These are phyloP conservation scores for Candida yuanshanica DNA, from an alignment of 805 yeast genomes.

Conservation along the genomic window DNA sequence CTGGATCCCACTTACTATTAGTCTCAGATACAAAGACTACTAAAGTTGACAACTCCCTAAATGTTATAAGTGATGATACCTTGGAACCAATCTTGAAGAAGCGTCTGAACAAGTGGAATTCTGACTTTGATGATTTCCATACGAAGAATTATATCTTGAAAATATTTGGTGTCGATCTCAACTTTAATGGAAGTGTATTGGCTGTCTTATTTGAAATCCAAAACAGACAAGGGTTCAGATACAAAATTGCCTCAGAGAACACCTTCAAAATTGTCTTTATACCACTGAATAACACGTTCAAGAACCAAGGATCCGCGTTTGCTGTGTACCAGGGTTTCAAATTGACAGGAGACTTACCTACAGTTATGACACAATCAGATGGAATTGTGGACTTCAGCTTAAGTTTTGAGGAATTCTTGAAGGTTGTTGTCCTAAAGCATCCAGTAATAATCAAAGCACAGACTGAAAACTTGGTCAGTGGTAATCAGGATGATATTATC, in stretches of 20 bases:
- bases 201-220: constrained; percentile 19
- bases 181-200: constrained; percentile 14
- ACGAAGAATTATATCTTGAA: constrained; percentile 14
- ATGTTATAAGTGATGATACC: constrained; percentile 6
- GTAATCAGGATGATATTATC: constrained; percentile 15
- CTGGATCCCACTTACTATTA: neutral
- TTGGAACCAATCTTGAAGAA: constrained; percentile 11
- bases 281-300: constrained; percentile 4
- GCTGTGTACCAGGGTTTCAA: constrained; percentile 19
- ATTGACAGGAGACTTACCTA: constrained; percentile 6
- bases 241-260: constrained; percentile 21
- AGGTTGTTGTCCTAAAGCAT: constrained; percentile 3
- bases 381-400: neutral
- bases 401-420: constrained; percentile 11
- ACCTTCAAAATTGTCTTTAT: constrained; percentile 15
- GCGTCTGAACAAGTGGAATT: constrained; percentile 17
- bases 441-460: constrained; percentile 3
- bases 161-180: constrained; percentile 14
- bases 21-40: constrained; percentile 8
- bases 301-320: constrained; percentile 11
- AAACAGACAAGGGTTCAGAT: constrained; percentile 15
- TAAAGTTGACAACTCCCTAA: constrained; percentile 1
- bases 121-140: constrained; percentile 20
- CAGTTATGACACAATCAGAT: neutral
- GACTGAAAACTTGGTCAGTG: constrained; percentile 13